Conservation (phyloP, 805 yeast genomes). For the Cyberlindnera japonica region DNA sequence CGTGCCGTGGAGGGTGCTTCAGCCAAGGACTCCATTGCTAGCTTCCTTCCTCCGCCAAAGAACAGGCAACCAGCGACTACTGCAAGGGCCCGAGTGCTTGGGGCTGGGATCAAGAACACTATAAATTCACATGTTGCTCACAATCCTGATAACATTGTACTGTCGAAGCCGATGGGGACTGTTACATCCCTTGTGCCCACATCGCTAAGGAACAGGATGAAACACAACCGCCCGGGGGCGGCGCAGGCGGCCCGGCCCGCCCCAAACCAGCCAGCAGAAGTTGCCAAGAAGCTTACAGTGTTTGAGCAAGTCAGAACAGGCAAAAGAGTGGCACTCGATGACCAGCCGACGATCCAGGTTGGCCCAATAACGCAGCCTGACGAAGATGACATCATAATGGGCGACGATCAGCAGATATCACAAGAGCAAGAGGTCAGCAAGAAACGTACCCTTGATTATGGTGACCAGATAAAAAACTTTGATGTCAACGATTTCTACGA, state of each 20-base stretch:
- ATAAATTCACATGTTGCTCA: constrained; percentile 15
- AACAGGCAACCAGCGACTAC: constrained; percentile 9
- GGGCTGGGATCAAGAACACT: constrained; percentile 17
- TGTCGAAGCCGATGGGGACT: constrained; percentile 12
- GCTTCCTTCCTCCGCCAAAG: constrained; percentile 26
- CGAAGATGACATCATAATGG: constrained; percentile 3
- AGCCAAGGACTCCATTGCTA: constrained; percentile 18
- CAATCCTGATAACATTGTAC: constrained; percentile 20
- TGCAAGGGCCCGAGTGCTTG: constrained; percentile 15
- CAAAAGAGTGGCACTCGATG: neutral
- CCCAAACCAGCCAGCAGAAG: neutral
- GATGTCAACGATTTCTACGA: constrained; percentile 21
- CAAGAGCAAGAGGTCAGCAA: neutral
- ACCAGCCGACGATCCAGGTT: constrained; percentile 2
- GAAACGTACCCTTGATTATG: constrained; percentile 7
- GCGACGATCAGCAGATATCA: neutral
- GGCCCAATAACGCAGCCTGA: neutral
- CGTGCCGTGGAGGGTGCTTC: too few relatives aligned
- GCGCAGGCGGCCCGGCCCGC: neutral
- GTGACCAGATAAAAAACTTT: constrained; percentile 21
- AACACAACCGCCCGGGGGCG: neutral
- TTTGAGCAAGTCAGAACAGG: constrained; percentile 6
- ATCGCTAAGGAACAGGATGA: constrained; percentile 18
- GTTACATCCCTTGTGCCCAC: constrained; percentile 24
- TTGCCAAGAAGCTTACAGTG: neutral